These are phyloP conservation scores for Pichia thaimueangensis DNA, from an alignment of 805 yeast genomes.

Conservation along the genomic window DNA sequence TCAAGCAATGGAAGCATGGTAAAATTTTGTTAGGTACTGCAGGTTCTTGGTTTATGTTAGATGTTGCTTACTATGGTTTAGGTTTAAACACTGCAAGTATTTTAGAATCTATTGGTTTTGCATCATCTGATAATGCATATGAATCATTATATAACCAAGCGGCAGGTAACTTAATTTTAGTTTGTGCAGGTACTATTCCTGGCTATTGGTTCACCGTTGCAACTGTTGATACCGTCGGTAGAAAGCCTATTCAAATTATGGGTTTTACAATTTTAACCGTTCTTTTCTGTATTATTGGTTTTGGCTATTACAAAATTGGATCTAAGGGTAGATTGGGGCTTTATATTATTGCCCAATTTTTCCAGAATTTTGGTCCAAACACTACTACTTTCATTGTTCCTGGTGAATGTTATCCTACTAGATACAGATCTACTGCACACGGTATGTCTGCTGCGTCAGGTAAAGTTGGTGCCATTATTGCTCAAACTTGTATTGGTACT, in stretches of 20 bases:
- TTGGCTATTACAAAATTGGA: slow-evolving; percentile 65
- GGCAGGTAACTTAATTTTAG: slow-evolving; percentile 87
- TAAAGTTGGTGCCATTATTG: slow-evolving; percentile 89
- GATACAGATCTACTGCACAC: slow-evolving; percentile 93
- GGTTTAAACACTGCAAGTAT: slow-evolving; percentile 78
- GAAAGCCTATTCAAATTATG: slow-evolving; percentile 73
- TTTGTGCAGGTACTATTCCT: slow-evolving; percentile 93
- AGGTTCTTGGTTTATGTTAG: slow-evolving; percentile 85
- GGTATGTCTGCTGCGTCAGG: slow-evolving; percentile 93
- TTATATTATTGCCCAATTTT: slow-evolving; percentile 77
- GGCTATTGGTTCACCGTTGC: slow-evolving; percentile 88
- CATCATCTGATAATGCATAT: slow-evolving; percentile 66
- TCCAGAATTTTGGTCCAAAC: slow-evolving; percentile 91
- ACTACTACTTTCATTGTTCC: slow-evolving; percentile 87
- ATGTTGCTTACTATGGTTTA: slow-evolving; percentile 87
- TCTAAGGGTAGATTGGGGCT: slow-evolving; percentile 66
- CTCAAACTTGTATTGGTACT: slow-evolving; percentile 83
- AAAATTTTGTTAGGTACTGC: slow-evolving; percentile 84
- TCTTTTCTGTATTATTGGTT: slow-evolving; percentile 75
- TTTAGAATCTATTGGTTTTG: slow-evolving; percentile 78
- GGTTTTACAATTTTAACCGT: slow-evolving; percentile 70
- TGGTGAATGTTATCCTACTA: slow-evolving; percentile 89
- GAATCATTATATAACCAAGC: slow-evolving; percentile 65
- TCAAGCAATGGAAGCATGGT: slow-evolving; percentile 80
- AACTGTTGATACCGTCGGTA: slow-evolving; percentile 73